phyloP scores from a whole-genome alignment of 2,329 filamentous ascomycete genomes.

The Aspergillus sp. region DNA sequence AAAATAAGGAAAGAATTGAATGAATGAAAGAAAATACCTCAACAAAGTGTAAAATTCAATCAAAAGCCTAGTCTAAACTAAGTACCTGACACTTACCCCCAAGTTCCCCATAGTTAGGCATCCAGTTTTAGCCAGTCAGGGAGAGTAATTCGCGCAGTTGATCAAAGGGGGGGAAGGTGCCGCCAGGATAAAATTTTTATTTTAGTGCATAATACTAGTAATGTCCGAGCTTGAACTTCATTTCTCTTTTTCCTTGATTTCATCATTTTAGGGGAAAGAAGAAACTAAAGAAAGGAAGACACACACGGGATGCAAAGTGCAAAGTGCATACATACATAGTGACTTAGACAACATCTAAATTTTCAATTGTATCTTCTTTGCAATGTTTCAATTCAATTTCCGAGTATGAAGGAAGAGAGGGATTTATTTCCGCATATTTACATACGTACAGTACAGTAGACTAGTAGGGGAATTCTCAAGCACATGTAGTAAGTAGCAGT shows the following conservation, averaged over 20 bases:
- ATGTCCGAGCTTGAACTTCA: no score
- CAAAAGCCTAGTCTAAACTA: background rate
- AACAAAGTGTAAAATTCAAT: background rate
- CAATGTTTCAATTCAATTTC: no score
- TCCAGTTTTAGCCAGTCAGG: constrained; percentile 9
- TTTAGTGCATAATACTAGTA: no score
- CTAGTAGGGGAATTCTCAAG: background rate
- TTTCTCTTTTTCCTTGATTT: background rate
- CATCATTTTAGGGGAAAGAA: no score
- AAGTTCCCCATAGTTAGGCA: constrained; percentile 7
- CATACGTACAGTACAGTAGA: background rate
- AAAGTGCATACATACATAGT: no score
- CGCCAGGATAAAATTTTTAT: background rate
- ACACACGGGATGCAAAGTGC: no score
- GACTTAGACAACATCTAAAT: background rate
- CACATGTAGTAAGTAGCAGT: background rate
- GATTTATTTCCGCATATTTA: no score
- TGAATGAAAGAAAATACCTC: background rate
- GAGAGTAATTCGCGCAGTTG: constrained; percentile 29
- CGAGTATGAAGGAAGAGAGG: no score
- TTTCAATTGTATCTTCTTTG: no score
- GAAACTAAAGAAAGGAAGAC: no score
- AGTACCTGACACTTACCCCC: background rate
- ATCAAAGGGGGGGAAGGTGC: constrained; percentile 4
- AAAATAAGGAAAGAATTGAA: background rate